phyloP scores from a whole-genome alignment of 129 eudicot genomes.

The Artemisia tridentata region DNA sequence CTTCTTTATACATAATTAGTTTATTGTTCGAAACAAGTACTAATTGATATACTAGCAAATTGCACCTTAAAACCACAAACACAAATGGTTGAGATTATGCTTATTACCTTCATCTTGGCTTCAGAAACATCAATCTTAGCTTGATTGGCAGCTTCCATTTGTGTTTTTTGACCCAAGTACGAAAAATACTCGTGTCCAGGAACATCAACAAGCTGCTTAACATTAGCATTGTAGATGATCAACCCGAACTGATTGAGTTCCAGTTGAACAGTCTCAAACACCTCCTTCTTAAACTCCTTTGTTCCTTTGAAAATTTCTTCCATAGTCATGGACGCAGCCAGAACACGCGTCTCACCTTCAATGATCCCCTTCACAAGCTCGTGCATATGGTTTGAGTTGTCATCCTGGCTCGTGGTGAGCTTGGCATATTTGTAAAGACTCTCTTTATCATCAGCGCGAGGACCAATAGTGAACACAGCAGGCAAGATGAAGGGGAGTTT shows the following conservation, averaged over 20 bases:
- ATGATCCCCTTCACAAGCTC: slow-evolving; percentile 61
- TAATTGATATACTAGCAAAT: neutral
- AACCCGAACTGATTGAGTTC: slow-evolving; percentile 59
- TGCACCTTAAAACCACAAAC: neutral
- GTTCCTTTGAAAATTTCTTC: slow-evolving; percentile 52
- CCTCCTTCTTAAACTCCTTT: slow-evolving; percentile 49
- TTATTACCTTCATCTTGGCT: slow-evolving; percentile 40
- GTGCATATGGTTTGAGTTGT: slow-evolving; percentile 41
- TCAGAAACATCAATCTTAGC: slow-evolving; percentile 63
- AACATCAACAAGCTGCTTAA: slow-evolving; percentile 57
- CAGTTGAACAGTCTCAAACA: slow-evolving; percentile 47
- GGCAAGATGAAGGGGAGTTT: slow-evolving; percentile 62
- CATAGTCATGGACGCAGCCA: slow-evolving; percentile 73
- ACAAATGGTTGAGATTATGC: neutral
- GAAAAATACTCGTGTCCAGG: slow-evolving; percentile 61
- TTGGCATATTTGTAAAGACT: slow-evolving; percentile 52
- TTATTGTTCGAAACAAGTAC: neutral
- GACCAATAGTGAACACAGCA: slow-evolving; percentile 58
- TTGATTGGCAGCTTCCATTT: slow-evolving; percentile 62
- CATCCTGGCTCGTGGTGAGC: slow-evolving; percentile 51
- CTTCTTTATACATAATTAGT: no score
- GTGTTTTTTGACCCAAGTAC: slow-evolving; percentile 57
- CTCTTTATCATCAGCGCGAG: slow-evolving; percentile 29
- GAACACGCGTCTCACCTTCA: slow-evolving; percentile 64
- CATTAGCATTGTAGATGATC: slow-evolving; percentile 53